Percentiles rank a stretch among this genome's conserved stretches.
These are phyloP conservation scores for Elasticomyces elasticus DNA, from an alignment of 495 filamentous ascomycete species.

Conservation along the genomic window DNA sequence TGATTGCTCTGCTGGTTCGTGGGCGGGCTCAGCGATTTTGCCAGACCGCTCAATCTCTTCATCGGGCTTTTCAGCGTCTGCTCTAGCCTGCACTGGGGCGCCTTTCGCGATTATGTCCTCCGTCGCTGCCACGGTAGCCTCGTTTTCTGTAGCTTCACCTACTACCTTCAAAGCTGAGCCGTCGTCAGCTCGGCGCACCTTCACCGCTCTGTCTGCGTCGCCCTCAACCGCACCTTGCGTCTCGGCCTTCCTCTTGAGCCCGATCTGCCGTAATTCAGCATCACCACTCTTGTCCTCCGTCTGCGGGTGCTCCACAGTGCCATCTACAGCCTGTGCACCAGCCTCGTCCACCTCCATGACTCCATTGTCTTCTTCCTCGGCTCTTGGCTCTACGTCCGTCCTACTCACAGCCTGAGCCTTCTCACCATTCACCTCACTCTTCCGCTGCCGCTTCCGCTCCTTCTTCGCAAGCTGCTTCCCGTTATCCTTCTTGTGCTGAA, in stretches of 20 bases:
- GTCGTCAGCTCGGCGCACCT: background rate
- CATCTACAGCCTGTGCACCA: too few species aligned
- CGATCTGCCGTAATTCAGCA: background rate
- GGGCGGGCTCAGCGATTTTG: too few species aligned
- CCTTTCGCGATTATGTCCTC: background rate
- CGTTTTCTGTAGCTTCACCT: background rate
- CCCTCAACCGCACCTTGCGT: background rate
- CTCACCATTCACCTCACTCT: constrained; percentile 24
- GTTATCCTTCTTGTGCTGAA: constrained; percentile 28
- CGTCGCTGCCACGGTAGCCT: background rate
- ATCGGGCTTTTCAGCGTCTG: background rate
- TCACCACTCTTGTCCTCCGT: constrained; percentile 14
- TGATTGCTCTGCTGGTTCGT: too few species aligned
- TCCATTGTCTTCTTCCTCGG: background rate
- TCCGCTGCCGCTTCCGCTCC: constrained; percentile 29
- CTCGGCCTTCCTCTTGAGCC: background rate
- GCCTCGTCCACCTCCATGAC: constrained; percentile 11
- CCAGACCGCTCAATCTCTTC: too few species aligned
- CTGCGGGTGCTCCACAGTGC: too few species aligned
- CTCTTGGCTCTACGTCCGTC: background rate
- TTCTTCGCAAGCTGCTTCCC: constrained; percentile 37
- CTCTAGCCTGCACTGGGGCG: background rate
- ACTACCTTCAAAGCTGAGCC: background rate
- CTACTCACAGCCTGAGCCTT: constrained; percentile 20
- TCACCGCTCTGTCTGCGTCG: background rate